phyloP scores from a whole-genome alignment of 306 rosid genomes.

The Alnus glutinosa region DNA sequence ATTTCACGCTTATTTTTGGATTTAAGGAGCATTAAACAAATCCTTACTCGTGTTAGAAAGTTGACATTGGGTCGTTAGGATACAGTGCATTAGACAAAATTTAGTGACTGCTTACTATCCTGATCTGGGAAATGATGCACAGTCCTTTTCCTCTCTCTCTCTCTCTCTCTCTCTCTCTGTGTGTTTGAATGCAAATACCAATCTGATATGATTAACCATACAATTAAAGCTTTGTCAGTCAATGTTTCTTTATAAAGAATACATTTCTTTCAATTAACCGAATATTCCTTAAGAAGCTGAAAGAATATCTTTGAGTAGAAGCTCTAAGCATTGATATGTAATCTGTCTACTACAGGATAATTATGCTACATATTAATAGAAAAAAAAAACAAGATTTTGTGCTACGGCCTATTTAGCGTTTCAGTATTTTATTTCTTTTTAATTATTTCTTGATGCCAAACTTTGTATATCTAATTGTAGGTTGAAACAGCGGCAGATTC shows the following conservation, averaged over 20 bases:
- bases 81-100: not conserved
- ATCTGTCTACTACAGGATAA: not conserved
- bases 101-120: not conserved
- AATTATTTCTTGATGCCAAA: conserved; percentile 2
- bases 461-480: conserved; percentile 47
- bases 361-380: not conserved
- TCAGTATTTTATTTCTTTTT: not conserved
- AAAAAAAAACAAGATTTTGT: not conserved
- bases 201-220: not conserved
- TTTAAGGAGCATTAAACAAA: not conserved
- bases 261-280: not conserved
- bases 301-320: not conserved
- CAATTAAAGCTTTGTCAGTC: not conserved
- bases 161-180: not conserved
- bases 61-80: not conserved
- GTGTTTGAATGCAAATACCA: not conserved
- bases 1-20: not conserved
- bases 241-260: not conserved
- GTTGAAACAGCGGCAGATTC: conserved; percentile 81
- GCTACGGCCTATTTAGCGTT: not conserved
- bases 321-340: not conserved
- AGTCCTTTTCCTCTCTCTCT: not conserved
- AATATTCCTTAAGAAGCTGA: not conserved
- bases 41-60: not conserved
- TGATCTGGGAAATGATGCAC: not conserved